Evolutionary conservation across 192 early-diverging fungal species (phyloP).

Genomic region (Mortierella claussenii): DNA sequence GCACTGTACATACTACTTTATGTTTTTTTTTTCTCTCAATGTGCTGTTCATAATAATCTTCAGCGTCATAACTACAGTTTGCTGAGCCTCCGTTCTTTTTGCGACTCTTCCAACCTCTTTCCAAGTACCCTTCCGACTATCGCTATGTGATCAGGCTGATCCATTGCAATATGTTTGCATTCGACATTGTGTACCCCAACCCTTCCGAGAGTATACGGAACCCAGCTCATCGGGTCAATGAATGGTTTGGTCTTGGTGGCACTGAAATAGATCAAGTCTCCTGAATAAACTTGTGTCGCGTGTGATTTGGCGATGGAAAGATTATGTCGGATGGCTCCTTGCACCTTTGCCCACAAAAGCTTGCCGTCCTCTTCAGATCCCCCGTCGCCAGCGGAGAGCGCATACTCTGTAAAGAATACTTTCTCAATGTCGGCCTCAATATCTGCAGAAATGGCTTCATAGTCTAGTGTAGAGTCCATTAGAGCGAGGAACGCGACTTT

Average conservation of each 20-base stretch:
- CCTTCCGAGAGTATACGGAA: not conserved
- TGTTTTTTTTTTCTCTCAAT: no score
- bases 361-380: not conserved
- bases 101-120: no score
- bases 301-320: conserved; percentile 1
- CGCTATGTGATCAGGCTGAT: not conserved
- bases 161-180: conserved; percentile 6
- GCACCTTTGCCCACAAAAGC: not conserved
- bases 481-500: not conserved
- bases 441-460: no score
- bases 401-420: conserved; percentile 12
- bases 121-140: no score
- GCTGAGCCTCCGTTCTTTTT: no score
- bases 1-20: no score
- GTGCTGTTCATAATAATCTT: no score
- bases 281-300: conserved; percentile 5
- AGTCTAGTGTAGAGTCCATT: no score
- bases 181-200: not conserved
- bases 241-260: conserved; percentile 8
- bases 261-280: conserved; percentile 10
- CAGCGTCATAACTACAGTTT: no score
- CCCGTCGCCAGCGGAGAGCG: not conserved
- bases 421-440: conserved; percentile 12
- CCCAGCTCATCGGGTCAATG: not conserved
- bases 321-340: not conserved